Evolutionary conservation across 129 eudicot species (phyloP).

Genomic region (Artemisia annua): DNA sequence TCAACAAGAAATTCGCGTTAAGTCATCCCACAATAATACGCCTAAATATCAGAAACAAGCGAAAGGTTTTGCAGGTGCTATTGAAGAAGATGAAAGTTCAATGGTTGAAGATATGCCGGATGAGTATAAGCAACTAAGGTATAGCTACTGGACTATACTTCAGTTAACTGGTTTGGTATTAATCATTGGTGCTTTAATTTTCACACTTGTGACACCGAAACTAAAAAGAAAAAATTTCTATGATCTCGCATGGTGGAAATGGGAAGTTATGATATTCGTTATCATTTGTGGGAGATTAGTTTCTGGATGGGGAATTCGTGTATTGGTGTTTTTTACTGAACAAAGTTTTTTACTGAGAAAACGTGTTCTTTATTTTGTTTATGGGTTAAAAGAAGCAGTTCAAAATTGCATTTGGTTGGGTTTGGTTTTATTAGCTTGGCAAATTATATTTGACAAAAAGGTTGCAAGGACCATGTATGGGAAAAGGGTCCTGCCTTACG

Average conservation of each 20-base stretch:
- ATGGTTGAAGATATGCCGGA: constrained; percentile 70
- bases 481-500: constrained; percentile 39
- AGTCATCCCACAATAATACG: constrained; percentile 26
- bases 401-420: constrained; percentile 51
- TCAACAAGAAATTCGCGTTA: constrained; percentile 42
- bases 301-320: constrained; percentile 65
- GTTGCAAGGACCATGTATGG: constrained; percentile 4
- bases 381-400: constrained; percentile 47
- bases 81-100: constrained; percentile 37
- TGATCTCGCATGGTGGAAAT: constrained; percentile 61
- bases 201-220: constrained; percentile 40
- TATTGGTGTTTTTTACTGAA: constrained; percentile 58
- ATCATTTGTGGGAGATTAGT: constrained; percentile 66
- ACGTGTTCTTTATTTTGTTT: constrained; percentile 66
- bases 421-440: constrained; percentile 47
- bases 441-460: constrained; percentile 3
- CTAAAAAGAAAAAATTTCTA: constrained; percentile 27
- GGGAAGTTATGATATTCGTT: constrained; percentile 63
- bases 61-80: constrained; percentile 45
- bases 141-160: constrained; percentile 43
- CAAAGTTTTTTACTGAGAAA: constrained; percentile 57
- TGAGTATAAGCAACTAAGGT: constrained; percentile 60
- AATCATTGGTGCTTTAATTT: constrained; percentile 45
- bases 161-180: constrained; percentile 51
- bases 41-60: constrained; percentile 37